These are phyloP conservation scores for Debaryomyces robertsiae DNA, from an alignment of 1,139 yeast genomes.

Conservation along the genomic window DNA sequence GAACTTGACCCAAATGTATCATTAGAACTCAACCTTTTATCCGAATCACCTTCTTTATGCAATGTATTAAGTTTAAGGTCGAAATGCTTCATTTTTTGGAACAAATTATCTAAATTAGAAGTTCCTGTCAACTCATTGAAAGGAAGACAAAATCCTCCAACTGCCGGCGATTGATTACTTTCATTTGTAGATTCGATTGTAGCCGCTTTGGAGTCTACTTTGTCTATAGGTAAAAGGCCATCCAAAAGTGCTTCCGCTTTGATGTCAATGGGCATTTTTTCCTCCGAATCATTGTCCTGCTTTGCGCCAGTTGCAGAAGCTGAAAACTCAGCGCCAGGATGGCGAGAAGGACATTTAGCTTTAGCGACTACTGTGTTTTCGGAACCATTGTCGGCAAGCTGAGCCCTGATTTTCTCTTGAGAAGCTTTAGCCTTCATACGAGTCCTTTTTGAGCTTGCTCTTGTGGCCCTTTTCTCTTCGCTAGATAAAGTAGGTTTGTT, in stretches of 20 bases:
- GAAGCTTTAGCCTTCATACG: not conserved
- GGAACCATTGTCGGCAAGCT: not conserved
- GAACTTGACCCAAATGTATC: not conserved
- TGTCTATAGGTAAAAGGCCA: too few species aligned
- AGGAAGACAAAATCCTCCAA: constrained; percentile 10
- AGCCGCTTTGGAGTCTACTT: too few species aligned
- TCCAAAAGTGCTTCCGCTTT: too few species aligned
- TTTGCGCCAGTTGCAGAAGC: too few species aligned
- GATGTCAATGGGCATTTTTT: too few species aligned
- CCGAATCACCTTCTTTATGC: constrained; percentile 8
- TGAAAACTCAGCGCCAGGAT: too few species aligned
- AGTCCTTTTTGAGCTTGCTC: not conserved
- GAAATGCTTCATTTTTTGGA: constrained; percentile 22
- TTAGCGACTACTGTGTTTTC: not conserved
- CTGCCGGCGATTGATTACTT: too few species aligned
- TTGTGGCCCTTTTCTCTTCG: constrained; percentile 8
- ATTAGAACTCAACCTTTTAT: too few species aligned
- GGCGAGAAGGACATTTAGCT: too few species aligned
- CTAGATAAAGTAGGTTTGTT: constrained; percentile 6
- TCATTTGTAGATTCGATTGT: too few species aligned
- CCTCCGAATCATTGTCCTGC: too few species aligned
- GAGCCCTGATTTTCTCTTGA: not conserved
- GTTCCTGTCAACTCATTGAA: constrained; percentile 6
- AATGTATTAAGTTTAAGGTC: constrained; percentile 18
- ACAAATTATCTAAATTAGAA: constrained; percentile 19